These are phyloP conservation scores for Malassezia sympodialis DNA, from an alignment of 1,284 basidiomycete species.

Conservation along the genomic window DNA sequence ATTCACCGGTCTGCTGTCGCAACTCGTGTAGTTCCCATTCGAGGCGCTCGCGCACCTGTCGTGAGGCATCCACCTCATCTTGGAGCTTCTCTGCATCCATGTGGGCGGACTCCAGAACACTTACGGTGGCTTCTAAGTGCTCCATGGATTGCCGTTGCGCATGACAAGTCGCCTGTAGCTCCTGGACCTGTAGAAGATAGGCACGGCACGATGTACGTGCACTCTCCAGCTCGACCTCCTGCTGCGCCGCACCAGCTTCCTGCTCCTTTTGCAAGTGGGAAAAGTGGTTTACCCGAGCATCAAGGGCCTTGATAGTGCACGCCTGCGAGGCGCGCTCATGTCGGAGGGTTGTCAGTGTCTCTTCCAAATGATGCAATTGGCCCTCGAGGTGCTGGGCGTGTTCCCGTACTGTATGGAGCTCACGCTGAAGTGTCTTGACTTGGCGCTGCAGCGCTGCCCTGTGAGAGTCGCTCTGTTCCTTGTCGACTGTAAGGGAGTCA, in stretches of 20 bases:
- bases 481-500: constrained; percentile 4
- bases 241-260: background rate
- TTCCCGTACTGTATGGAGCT: background rate
- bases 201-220: background rate
- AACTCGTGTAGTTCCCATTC: constrained; percentile 3
- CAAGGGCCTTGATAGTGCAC: background rate
- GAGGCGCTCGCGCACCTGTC: constrained; percentile 5
- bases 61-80: constrained; percentile 2
- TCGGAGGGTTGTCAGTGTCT: background rate
- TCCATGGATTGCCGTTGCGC: constrained; percentile 12
- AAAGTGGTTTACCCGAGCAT: background rate
- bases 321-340: background rate
- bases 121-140: constrained; percentile 4
- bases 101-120: constrained; percentile 1
- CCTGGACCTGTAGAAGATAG: background rate
- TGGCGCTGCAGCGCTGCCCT: constrained; percentile 1
- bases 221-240: background rate
- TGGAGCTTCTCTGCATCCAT: constrained; percentile 7
- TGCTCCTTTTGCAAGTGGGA: background rate
- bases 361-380: constrained; percentile 1
- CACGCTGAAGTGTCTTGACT: background rate
- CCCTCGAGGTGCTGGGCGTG: background rate
- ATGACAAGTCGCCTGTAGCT: constrained; percentile 1
- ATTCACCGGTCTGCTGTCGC: background rate
- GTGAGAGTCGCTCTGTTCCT: constrained; percentile 43